phyloP scores from a whole-genome alignment of 306 rosid species.

The Pueraria montana region DNA sequence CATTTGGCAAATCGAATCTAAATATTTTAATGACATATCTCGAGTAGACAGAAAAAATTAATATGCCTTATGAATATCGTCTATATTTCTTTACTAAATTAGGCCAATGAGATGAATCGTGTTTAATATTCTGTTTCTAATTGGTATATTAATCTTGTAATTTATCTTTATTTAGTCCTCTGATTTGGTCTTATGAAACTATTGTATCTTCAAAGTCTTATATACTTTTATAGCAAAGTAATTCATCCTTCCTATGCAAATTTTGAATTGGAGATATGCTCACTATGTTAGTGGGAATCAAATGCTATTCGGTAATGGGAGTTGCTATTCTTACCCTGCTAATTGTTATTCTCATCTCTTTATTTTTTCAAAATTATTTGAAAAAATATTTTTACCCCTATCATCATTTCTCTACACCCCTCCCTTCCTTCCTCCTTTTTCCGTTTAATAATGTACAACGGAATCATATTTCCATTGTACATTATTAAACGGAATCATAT shows the following conservation, averaged over 20 bases:
- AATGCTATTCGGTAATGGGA: not conserved
- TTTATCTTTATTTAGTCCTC: not conserved
- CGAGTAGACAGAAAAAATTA: not conserved
- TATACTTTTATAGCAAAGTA: not conserved
- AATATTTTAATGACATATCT: not conserved
- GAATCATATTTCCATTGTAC: too few species aligned
- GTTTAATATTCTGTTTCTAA: not conserved
- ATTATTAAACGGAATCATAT: too few species aligned
- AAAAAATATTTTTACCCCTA: too few species aligned
- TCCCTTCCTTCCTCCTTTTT: too few species aligned
- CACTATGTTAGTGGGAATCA: not conserved
- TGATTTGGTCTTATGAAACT: not conserved
- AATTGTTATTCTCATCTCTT: too few species aligned
- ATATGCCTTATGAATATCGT: not conserved
- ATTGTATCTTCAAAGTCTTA: not conserved
- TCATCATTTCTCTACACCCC: too few species aligned
- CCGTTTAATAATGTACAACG: too few species aligned
- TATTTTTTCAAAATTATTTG: too few species aligned
- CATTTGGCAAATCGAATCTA: not conserved
- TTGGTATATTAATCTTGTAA: not conserved
- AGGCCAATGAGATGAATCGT: not conserved
- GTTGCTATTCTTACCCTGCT: too few species aligned
- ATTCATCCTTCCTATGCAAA: not conserved
- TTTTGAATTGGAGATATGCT: not conserved
- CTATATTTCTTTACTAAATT: not conserved